Base-by-base conservation (phyloP, 768 basidiomycete species). In the Kwoniella sp. region DNA sequence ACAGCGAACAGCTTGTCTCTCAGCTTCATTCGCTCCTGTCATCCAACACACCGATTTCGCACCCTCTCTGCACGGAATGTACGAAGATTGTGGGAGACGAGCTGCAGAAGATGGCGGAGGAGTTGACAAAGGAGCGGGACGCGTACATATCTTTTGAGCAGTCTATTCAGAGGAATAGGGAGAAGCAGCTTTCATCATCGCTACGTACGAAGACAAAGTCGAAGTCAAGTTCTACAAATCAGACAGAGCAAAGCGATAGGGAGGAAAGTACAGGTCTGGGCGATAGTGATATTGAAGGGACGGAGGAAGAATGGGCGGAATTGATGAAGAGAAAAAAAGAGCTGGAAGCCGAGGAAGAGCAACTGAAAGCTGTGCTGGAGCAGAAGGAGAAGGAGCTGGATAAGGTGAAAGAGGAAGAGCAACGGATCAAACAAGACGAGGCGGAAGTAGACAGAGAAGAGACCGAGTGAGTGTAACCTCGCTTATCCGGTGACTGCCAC, bases 21-120 rank as follows among this genome's bases (percentile, higher is more conserved):
- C 62, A 75, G 27, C 71, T 81, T 12, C 73, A 77, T 55, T 13
- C 61, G 1, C 63, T 80, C 49, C 68, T 80, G 3, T 80, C 80
- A 0, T 71, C 75, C 1, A 40, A 68, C n/a, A 80, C 80, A 17
- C 68, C 77, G 30, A 86, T 94, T 48, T 91, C 93, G 77, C 93
- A 97, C 77, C 96, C 96, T 5, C 84, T 99, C 8, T 99, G 96
- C 79, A 87, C 89, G 0, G 95, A 98, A 73, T 99, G 96, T 80
- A 91, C 93, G 2, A 88, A 90, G 72, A 85, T 89, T 52, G 81
- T 98, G 33, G 85, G 94, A 29, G 83, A 83, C 1, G 86, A 86
- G 25, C 85, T 98, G 30, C 87, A 89, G 70, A 85, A 85, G 50
- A 88, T 92, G 74, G 83, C 95, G 17, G 92, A 95, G 61, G 92